Percentiles rank a stretch among this genome's conserved stretches.
Evolutionary conservation across 1,284 basidiomycete species (phyloP).

Genomic region (Polyporus tsugae): DNA sequence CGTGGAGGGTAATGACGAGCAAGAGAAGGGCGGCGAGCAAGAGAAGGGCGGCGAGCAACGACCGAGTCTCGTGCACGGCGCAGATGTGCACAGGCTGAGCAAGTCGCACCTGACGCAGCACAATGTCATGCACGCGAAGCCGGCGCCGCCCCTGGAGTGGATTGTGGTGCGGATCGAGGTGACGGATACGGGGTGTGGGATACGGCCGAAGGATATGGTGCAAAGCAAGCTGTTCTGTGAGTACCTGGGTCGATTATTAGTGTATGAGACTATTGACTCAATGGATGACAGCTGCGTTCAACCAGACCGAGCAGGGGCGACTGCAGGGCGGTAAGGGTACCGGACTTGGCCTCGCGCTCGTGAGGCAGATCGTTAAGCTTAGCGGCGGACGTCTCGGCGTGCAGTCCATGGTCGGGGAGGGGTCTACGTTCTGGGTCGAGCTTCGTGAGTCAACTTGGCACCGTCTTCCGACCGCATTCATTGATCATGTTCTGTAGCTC

Average conservation of each 20-base stretch:
- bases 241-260: slow-evolving; percentile 37
- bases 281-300: slow-evolving; percentile 65
- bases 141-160: slow-evolving; percentile 51
- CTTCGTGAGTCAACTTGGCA: slow-evolving; percentile 51
- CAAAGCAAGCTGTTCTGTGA: slow-evolving; percentile 81
- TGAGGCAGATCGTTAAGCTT: slow-evolving; percentile 90
- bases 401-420: slow-evolving; percentile 64
- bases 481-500: slow-evolving; percentile 37
- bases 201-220: slow-evolving; percentile 75
- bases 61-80: neutral
- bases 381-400: slow-evolving; percentile 85
- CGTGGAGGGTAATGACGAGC: slow-evolving; percentile 2
- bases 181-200: slow-evolving; percentile 83
- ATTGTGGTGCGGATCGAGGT: slow-evolving; percentile 86
- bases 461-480: neutral
- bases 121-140: slow-evolving; percentile 50
- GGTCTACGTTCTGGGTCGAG: slow-evolving; percentile 85
- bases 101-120: slow-evolving; percentile 57
- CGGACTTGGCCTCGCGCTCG: slow-evolving; percentile 87
- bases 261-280: neutral
- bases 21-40: neutral
- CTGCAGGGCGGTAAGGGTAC: slow-evolving; percentile 91
- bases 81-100: slow-evolving; percentile 48
- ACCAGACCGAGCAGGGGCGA: slow-evolving; percentile 83
- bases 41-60: neutral